Base-by-base conservation (phyloP, 225 moss, liverwort and hornwort species). In the Climacium dendroides region DNA sequence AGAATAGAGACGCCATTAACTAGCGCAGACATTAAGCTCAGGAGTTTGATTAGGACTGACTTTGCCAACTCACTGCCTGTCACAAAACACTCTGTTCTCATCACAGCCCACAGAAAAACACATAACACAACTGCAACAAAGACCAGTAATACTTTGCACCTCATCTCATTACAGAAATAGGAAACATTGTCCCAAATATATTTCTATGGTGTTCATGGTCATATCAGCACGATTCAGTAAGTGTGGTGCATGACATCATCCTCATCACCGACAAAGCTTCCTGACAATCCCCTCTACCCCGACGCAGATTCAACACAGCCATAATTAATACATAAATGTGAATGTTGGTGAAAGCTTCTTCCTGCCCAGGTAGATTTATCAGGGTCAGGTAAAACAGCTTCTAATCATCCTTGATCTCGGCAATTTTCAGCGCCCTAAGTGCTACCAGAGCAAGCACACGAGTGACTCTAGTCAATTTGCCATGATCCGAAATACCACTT, bases 381-480 rank as follows among this genome's bases (percentile, higher is more conserved):
- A 89, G 87, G 80, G 75, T n/a, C 88, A 87, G 73, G 86, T 24
- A 52, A 80, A 94, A 92, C 87, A 94, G 89, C 89, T 90, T 79
- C 89, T 82, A 74, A 85, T 6, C 85, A 81, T 57, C 82, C 67
- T 85, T 65, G 20, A n/a, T 92, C 62, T 96, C 28, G 83, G 90
- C 87, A 94, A 91, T 82, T 90, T 93, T 89, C 89, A 94, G 93
- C 90, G 94, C 94, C 90, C 83, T 50, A 43, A 11, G 18, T 78
- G 54, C 64, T 75, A 85, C 24, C 65, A 66, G 32, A 41, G 14
- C 64, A 75, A 76, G 76, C 76, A 50, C 77, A 92, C 67, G 84
- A 93, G 91, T 85, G 89, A 94, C 92, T 93, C 90, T 88, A 94
- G 83, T 93, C 93, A 92, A 87, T 65, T 90, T 85, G 89, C 66